Conservation (phyloP, 768 basidiomycete species). For the Myochromella boudieri region DNA sequence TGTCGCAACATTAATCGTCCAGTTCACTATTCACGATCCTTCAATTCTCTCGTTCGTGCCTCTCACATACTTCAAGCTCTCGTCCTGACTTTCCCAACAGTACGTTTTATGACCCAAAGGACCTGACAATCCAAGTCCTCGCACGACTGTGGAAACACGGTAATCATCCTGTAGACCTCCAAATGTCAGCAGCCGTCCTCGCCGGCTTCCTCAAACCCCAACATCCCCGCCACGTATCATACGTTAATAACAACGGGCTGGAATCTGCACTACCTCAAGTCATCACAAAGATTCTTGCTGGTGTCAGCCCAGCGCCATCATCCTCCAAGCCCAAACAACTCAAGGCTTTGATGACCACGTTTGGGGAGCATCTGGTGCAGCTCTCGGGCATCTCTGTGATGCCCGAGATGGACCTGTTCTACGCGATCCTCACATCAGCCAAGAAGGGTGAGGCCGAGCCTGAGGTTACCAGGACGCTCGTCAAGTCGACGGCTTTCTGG, state of each 20-base stretch:
- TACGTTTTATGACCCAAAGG: constrained; percentile 1
- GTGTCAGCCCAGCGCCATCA: not conserved
- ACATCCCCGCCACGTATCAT: constrained; percentile 4
- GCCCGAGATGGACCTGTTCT: constrained; percentile 4
- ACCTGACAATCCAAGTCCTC: constrained; percentile 9
- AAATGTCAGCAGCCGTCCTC: not conserved
- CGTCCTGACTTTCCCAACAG: not conserved
- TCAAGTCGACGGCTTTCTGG: constrained; percentile 9
- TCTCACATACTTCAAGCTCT: not conserved
- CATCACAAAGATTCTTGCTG: constrained; percentile 4
- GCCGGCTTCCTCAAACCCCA: constrained; percentile 1
- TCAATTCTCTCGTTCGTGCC: constrained; percentile 4
- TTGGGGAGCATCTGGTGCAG: constrained; percentile 2
- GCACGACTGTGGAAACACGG: constrained; percentile 13
- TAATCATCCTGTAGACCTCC: not conserved
- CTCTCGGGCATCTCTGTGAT: not conserved
- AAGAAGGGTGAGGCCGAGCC: constrained; percentile 2
- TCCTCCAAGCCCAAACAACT: constrained; percentile 1
- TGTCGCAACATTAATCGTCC: constrained; percentile 4
- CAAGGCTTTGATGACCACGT: constrained; percentile 6
- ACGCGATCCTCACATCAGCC: not conserved
- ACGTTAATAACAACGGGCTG: constrained; percentile 1
- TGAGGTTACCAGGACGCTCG: not conserved
- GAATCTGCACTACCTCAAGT: not conserved
- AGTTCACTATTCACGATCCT: constrained; percentile 4